phyloP scores from a whole-genome alignment of 345 rosid genomes.

The Gossypium arboreum region DNA sequence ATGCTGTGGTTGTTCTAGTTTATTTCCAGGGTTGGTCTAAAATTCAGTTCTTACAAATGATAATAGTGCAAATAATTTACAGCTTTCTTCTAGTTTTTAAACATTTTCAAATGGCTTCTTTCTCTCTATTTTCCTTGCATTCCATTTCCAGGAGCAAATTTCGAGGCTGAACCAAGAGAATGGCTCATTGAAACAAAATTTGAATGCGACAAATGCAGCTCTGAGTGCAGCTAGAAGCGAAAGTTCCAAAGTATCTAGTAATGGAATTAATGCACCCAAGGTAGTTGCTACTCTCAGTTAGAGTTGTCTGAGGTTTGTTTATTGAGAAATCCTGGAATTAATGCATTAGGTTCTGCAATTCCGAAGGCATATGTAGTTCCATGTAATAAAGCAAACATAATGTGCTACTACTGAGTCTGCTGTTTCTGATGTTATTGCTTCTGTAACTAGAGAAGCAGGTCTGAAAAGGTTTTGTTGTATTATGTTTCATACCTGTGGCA shows the following conservation, averaged over 20 bases:
- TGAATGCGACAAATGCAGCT: constrained; percentile 50
- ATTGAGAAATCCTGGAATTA: constrained; percentile 1
- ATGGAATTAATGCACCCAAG: constrained; percentile 28
- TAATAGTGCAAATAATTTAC: not conserved
- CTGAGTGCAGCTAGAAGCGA: constrained; percentile 49
- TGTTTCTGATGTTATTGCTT: not conserved
- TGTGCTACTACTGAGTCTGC: not conserved
- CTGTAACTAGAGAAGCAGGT: constrained; percentile 2
- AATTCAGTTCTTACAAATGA: not conserved
- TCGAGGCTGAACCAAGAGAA: constrained; percentile 73
- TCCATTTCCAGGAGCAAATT: constrained; percentile 58
- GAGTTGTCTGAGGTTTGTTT: not conserved
- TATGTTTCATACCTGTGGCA: not conserved
- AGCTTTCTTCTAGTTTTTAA: not conserved
- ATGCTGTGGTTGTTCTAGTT: not conserved
- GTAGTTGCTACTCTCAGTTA: constrained; percentile 22
- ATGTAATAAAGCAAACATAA: not conserved
- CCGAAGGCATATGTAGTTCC: not conserved
- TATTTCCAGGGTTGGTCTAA: not conserved
- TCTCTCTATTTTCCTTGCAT: not conserved
- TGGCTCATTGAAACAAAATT: constrained; percentile 70
- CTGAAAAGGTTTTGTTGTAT: not conserved
- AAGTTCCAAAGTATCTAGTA: constrained; percentile 40
- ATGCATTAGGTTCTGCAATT: not conserved
- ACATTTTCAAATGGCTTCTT: not conserved